These are phyloP conservation scores for Dothistroma septosporum DNA, from an alignment of 2,329 filamentous ascomycete genomes.

Conservation along the genomic window DNA sequence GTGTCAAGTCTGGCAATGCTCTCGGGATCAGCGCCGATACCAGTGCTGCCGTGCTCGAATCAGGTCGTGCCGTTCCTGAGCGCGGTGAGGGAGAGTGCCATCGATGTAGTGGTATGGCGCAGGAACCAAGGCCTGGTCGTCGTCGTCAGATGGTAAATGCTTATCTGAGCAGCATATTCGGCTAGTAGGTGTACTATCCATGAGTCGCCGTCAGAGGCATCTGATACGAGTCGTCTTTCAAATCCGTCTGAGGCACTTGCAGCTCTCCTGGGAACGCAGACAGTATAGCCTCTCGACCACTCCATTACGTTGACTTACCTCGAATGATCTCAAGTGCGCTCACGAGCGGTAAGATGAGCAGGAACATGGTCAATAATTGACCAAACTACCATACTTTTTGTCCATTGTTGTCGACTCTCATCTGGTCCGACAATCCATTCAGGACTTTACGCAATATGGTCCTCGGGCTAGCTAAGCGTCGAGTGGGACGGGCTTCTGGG, in stretches of 20 bases:
- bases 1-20: too few species aligned
- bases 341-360: slow-evolving; percentile 58
- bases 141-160: neutral
- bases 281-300: neutral
- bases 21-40: too few species aligned
- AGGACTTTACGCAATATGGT: slow-evolving; percentile 61
- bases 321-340: slow-evolving; percentile 57
- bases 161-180: slow-evolving; percentile 16
- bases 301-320: slow-evolving; percentile 39
- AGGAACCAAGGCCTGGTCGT: too few species aligned
- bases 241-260: slow-evolving; percentile 17
- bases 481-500: slow-evolving; percentile 42
- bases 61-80: too few species aligned
- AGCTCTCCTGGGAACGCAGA: slow-evolving; percentile 17
- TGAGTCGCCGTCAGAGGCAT: slow-evolving; percentile 17
- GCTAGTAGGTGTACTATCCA: slow-evolving; percentile 17
- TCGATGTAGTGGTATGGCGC: too few species aligned
- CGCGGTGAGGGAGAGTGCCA: slow-evolving; percentile 2
- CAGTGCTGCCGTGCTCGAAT: too few species aligned
- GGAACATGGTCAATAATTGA: slow-evolving; percentile 56
- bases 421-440: slow-evolving; percentile 62
- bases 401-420: slow-evolving; percentile 49
- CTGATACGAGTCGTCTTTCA: slow-evolving; percentile 16
- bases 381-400: slow-evolving; percentile 62
- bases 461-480: slow-evolving; percentile 39